Base-by-base conservation (phyloP, 1,284 basidiomycete genomes). In the Abortiporus biennis region DNA sequence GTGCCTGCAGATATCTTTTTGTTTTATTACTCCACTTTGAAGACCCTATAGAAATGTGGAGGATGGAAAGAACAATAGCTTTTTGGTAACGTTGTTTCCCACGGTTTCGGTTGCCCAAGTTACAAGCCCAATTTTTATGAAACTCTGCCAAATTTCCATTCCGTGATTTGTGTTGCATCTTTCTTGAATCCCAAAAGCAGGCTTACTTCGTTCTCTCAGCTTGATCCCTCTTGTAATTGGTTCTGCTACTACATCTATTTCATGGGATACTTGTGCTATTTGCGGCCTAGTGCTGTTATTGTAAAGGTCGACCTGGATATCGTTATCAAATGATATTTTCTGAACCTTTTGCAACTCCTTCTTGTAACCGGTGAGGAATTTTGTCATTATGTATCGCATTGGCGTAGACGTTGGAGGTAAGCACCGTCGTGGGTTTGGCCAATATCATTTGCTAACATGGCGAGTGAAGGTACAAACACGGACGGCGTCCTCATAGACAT, bases 401-500 rank as follows among this genome's bases (percentile, higher is more conserved):
- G 72, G 71, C 20, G 67, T 74, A 22, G 71, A 74, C 50, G 70
- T 73, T 30, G 71, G 72, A 31, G 70, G 67, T 64, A 39, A 36
- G 11, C 33, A 15, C 15, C 35, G n/a, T 15, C 20, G 15, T 32
- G 5, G n/a, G 31, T 32, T 13, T 15, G 16, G 13, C 6, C 35
- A 6, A 20, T 8, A 35, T 13, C 9, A 8, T 13, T 6, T 16
- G n/a, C 13, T 36, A 25, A 11, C n/a, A 29, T 38, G 35, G 31
- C 6, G 23, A 32, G 9, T 21, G 31, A 36, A 72, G 71, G 71
- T 21, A 72, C 70, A 6, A 75, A 72, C 50, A 74, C 71, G 1
- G 76, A 78, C 48, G 69, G 69, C 22, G 75, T 75, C 23, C 62
- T 79, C 21, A 67, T 78, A 42, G 69, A 74, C 52, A 57, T 71